Percentiles rank a stretch among this genome's conserved stretches.
Conservation (phyloP, 345 rosid species). For the Eutrema yunnanense region DNA sequence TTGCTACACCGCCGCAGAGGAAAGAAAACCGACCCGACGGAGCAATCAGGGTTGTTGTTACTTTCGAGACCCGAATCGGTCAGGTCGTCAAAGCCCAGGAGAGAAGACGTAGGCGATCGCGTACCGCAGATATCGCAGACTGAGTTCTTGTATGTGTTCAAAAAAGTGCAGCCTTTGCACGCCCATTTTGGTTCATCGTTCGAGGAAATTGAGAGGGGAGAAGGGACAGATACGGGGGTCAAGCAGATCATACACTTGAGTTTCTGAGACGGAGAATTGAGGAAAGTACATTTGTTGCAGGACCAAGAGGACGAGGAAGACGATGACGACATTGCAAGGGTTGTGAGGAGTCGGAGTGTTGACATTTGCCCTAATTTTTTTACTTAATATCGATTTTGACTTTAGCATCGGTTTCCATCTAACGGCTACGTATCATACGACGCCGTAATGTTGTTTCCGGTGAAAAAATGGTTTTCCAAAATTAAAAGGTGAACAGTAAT, state of each 20-base stretch:
- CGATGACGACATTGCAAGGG: slow-evolving; percentile 12
- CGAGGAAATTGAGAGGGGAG: slow-evolving; percentile 13
- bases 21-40: slow-evolving; percentile 81
- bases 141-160: slow-evolving; percentile 62
- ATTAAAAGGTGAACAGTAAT: background rate
- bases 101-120: slow-evolving; percentile 39
- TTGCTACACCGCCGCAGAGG: slow-evolving; percentile 62
- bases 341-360: background rate
- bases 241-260: slow-evolving; percentile 64
- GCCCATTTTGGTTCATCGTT: slow-evolving; percentile 51
- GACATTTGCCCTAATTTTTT: slow-evolving; percentile 19
- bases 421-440: background rate
- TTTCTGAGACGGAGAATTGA: slow-evolving; percentile 66
- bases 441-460: background rate
- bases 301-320: slow-evolving; percentile 51
- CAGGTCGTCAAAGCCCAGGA: slow-evolving; percentile 45
- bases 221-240: slow-evolving; percentile 16
- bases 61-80: slow-evolving; percentile 37
- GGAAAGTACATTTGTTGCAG: slow-evolving; percentile 81
- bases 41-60: slow-evolving; percentile 37
- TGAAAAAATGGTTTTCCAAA: background rate
- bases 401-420: background rate
- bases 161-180: slow-evolving; percentile 87
- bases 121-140: slow-evolving; percentile 67
- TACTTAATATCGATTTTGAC: background rate